Conservation (phyloP, 768 basidiomycete species). For the Megacollybia marginata region DNA sequence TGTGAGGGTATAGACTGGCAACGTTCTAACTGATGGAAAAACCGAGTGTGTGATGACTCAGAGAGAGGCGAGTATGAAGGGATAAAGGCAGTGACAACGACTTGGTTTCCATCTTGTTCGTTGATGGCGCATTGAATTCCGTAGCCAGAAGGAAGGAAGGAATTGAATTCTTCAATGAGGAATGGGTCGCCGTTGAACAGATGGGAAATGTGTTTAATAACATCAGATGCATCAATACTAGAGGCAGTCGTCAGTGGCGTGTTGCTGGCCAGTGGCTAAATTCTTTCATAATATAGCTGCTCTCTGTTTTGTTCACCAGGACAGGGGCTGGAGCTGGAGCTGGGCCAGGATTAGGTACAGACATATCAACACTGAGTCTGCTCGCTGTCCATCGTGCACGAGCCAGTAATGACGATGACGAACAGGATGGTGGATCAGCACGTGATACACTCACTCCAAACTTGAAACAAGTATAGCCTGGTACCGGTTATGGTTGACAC, state of each 20-base stretch:
- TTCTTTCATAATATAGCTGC: constrained; percentile 99
- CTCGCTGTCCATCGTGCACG: too few relatives aligned
- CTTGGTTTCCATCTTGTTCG: constrained; percentile 53
- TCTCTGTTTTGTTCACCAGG: too few relatives aligned
- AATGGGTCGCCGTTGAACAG: constrained; percentile 86
- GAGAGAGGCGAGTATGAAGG: too few relatives aligned
- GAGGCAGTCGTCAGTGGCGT: constrained; percentile 46
- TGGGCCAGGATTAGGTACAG: too few relatives aligned
- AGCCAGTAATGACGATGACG: too few relatives aligned
- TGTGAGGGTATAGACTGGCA: constrained; percentile 32
- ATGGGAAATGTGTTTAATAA: constrained; percentile 90
- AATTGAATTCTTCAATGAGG: constrained; percentile 97
- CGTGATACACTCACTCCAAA: too few relatives aligned
- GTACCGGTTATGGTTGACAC: too few relatives aligned
- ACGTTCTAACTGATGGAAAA: constrained; percentile 15
- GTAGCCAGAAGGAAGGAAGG: constrained; percentile 91
- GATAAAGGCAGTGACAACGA: constrained; percentile 76
- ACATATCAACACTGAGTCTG: too few relatives aligned
- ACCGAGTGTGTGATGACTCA: neutral
- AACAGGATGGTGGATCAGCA: too few relatives aligned
- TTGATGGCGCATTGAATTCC: constrained; percentile 78
- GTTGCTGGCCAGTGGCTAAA: constrained; percentile 82
- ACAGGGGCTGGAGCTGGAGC: too few relatives aligned
- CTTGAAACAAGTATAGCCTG: too few relatives aligned
- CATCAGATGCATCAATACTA: constrained; percentile 97